Evolutionary conservation across 2,329 filamentous ascomycete species (phyloP).

Genomic region (Diatrype stigma): DNA sequence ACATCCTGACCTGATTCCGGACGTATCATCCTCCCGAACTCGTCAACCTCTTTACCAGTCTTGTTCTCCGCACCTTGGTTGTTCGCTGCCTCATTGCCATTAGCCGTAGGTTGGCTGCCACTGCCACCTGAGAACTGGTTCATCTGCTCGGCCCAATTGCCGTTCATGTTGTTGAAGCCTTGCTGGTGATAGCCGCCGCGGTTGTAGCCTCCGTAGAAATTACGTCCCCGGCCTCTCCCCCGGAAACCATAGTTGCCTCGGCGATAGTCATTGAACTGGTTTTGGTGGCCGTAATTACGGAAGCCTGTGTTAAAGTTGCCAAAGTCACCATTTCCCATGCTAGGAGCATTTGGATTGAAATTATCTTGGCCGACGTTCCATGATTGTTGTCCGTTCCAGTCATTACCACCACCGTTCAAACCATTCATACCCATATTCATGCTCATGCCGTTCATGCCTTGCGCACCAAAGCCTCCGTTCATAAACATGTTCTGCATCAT

Average conservation of each 20-base stretch:
- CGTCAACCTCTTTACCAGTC: slow-evolving; percentile 31
- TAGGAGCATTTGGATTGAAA: slow-evolving; percentile 81
- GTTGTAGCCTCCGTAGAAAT: slow-evolving; percentile 48
- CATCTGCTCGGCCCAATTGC: slow-evolving; percentile 22
- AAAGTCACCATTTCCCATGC: slow-evolving; percentile 77
- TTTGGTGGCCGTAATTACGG: slow-evolving; percentile 75
- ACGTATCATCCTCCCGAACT: slow-evolving; percentile 34
- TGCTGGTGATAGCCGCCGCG: slow-evolving; percentile 48
- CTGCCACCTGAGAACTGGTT: slow-evolving; percentile 15
- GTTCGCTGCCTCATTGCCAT: slow-evolving; percentile 13
- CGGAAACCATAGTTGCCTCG: slow-evolving; percentile 64
- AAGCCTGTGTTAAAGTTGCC: slow-evolving; percentile 74
- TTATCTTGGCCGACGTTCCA: slow-evolving; percentile 86
- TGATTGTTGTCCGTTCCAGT: slow-evolving; percentile 76
- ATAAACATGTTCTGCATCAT: slow-evolving; percentile 73
- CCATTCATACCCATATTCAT: slow-evolving; percentile 74
- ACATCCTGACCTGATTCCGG: slow-evolving; percentile 18
- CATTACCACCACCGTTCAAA: slow-evolving; percentile 67
- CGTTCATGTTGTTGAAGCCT: slow-evolving; percentile 32
- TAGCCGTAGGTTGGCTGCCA: slow-evolving; percentile 15
- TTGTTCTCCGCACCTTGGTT: slow-evolving; percentile 14
- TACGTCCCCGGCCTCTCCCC: slow-evolving; percentile 59
- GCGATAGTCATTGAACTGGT: slow-evolving; percentile 75
- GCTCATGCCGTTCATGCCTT: slow-evolving; percentile 69
- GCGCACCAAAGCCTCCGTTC: slow-evolving; percentile 69